Base-by-base conservation (phyloP, 345 rosid species). In the Heritiera fomes region DNA sequence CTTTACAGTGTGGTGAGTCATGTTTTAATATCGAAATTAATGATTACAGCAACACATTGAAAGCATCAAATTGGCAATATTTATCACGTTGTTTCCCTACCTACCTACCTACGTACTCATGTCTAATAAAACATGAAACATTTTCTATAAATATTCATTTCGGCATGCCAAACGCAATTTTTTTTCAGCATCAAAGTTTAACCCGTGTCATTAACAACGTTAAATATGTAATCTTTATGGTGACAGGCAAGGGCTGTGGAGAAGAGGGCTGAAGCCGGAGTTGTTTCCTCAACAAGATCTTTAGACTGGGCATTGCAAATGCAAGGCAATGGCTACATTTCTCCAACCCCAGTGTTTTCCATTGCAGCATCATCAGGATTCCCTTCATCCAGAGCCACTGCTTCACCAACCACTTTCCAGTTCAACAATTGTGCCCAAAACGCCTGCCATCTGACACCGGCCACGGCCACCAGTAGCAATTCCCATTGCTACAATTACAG, bases 281-380 rank as follows among this genome's bases (percentile, higher is more conserved):
- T 3, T 34, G 34, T 53, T 34, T 10, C 63, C 0, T 34, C 74
- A 12, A 70, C 80, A 69, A 76, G 18, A 82, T 71, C 28, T 61
- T 58, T 87, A 5, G 85, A 78, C 71, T 81, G 81, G 78, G 80
- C 81, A 79, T 87, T 86, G 89, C 77, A 83, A 78, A 69, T 82
- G 38, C 83, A 45, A 8, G 45, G 79, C 9, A 82, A 80, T 46
- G 82, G 80, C 60, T 82, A 82, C 49, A 80, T 61, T 59, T 20
- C 70, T 32, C 38, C 38, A 34, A 34, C 38, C 38, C 83, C 91
- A 40, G 82, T 89, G 81, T 86, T 89, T 78, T 77, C 90, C 55
- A 63, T 78, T 77, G 99, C 98, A 95, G 98, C 98, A 94, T 95
- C 99, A 95, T 95, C 99, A 91, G 98, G 99, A 95, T 95, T 95